A percentile compares a stretch with the other conserved stretches of the same genome.
These are phyloP conservation scores for Lentinula raphanica DNA, from an alignment of 768 basidiomycete genomes.

Conservation along the genomic window DNA sequence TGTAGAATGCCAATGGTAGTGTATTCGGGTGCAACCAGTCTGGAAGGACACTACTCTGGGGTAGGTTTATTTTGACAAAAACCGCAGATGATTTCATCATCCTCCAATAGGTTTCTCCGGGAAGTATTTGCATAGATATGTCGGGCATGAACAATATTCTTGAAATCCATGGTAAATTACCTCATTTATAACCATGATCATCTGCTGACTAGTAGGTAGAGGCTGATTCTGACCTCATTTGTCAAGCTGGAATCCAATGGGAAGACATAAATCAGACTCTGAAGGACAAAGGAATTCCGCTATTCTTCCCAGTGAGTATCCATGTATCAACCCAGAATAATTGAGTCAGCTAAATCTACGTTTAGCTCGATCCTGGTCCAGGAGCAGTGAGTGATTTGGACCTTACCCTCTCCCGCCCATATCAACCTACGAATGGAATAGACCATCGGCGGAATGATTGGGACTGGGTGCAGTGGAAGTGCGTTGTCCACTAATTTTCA, in stretches of 20 bases:
- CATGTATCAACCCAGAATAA: background rate
- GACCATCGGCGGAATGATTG: slow-evolving; percentile 87
- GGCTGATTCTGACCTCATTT: slow-evolving; percentile 67
- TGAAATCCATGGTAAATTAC: slow-evolving; percentile 41
- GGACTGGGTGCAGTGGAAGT: slow-evolving; percentile 84
- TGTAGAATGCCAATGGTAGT: slow-evolving; percentile 74
- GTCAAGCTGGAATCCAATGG: slow-evolving; percentile 75
- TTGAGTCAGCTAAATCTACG: background rate
- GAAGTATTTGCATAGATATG: slow-evolving; percentile 65
- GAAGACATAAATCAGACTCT: slow-evolving; percentile 71
- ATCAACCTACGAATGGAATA: slow-evolving; percentile 20
- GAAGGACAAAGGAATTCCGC: slow-evolving; percentile 60
- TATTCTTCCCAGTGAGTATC: slow-evolving; percentile 80
- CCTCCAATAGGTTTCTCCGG: slow-evolving; percentile 31
- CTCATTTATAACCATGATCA: background rate
- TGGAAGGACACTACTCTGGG: slow-evolving; percentile 84
- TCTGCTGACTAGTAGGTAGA: slow-evolving; percentile 31
- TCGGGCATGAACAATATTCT: slow-evolving; percentile 64
- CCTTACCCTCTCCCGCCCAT: background rate
- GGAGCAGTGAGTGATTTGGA: slow-evolving; percentile 47
- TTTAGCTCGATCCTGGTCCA: slow-evolving; percentile 66
- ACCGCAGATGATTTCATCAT: background rate
- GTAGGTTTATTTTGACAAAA: slow-evolving; percentile 30
- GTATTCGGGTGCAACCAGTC: slow-evolving; percentile 80
- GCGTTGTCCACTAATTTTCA: slow-evolving; percentile 29